Evolutionary conservation across 2,329 filamentous ascomycete genomes (phyloP), one percentile per base, ranked within the genome.

Genomic region (Xylaria sp.): DNA sequence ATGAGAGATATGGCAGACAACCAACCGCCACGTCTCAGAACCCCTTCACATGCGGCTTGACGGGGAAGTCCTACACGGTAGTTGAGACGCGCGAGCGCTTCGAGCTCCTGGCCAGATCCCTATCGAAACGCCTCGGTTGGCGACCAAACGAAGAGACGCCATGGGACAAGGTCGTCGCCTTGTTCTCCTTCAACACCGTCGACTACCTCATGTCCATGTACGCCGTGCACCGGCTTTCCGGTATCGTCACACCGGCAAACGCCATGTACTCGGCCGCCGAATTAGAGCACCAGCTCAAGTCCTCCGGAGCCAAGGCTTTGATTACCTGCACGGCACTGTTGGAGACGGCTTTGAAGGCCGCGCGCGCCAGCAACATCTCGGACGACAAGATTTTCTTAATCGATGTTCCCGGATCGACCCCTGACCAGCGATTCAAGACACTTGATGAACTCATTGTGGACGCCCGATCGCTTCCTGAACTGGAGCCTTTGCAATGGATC

Each of bases 161-260:
- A 68, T 92, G 87, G 84, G 88, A 92, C 66, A 92, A 92, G 74
- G 86, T 91, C 18, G 75, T 89, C 49, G 86, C 80, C 2, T 78
- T 91, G 44, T 92, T 89, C 74, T 86, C 85, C 19, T 72, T 90
- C 62, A 94, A 93, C 68, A 88, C 88, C 42, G 82, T 91, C 63
- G 88, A 92, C 72, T 88, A 83, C 35, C 74, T 89, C 63, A 83
- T 86, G 35, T 73, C 88, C 19, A 82, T 80, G 30, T 89, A 86
- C 82, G 88, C 88, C 0, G 82, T 85, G 1, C 88, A 91, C 70
- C 79, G 86, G 52, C 74, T 91, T 1, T 84, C 83, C 2, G 89
- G 87, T 57, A 78, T 92, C 56, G 80, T 83, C 44, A 85, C 84
- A 0, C 87, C 87, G 0, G 87, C 87, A 23, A 92, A 89, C 69